Base-by-base conservation (phyloP, 73 alveolate genomes). In the Stentor coeruleus region DNA sequence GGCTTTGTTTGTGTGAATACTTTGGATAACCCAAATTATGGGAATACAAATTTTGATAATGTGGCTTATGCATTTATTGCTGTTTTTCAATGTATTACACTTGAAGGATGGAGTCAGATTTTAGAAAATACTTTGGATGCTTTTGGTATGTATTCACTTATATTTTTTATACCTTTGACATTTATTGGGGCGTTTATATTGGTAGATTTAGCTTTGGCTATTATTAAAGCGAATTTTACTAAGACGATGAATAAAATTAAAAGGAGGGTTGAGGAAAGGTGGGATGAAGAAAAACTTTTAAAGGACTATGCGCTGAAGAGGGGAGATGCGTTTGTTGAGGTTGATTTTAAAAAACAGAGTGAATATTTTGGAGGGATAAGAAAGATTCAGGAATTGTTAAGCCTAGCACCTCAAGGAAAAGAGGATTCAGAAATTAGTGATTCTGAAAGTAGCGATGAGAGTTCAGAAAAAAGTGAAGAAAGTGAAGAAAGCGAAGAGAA, bases 1-100 rank as follows among this genome's bases (percentile, higher is more conserved):
- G 96, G 91, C 39, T 93, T 84, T 80, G 60, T 96, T 38, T 96
- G 99, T 85, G 98, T 97, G 74, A 96, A 96, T 79, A 85, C 93
- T 14, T 86, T 86, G 79, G 85, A 84, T 42, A 95, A 95, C 79
- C 99, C 99, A 26, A 59, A 91, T 39, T 86, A 82, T 36, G 98
- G 96, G 42, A 92, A 91, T 28, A 89, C 91, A 3, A 95, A 77
- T 59, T 95, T 96, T 75, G 98, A 93, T 82, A 89, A 89, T 58
- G 86, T 93, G 26, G 87, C 90, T 58, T 91, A 82, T 30, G 85
- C 98, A 0, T 74, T 88, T 3, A 80, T 93, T n/a, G 77, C 84
- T 30, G 85, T 91, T 1, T 91, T 91, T 74, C 59, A 86, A 35
- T 49, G 93, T 38, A 90, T 90, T 0, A 89, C 98, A 3, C 59